Evolutionary conservation across 495 filamentous ascomycete species (phyloP), one percentile per base, ranked within the genome.

Genomic region (Penicillium cataractarum): DNA sequence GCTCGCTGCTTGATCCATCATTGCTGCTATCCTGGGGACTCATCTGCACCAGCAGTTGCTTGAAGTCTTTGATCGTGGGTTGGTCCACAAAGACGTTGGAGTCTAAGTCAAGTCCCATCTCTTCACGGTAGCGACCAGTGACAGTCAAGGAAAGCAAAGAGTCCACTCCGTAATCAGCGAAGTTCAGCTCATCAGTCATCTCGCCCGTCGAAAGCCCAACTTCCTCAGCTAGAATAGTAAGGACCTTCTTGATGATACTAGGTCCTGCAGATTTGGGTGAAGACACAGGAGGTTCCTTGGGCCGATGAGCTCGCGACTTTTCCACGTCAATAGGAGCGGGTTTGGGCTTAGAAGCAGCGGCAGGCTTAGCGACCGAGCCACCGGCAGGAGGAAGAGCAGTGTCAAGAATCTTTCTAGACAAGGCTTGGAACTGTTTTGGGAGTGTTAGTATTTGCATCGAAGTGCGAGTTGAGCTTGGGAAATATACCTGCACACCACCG

Each of bases 341-440:
- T n/a, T 70, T 69, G 42, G 74, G 54, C 46, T 76, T 79, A 27
- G 69, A 63, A 32, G 65, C 65, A 17, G 54, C 63, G 44, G 55
- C 24, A 52, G 49, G 31, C 51, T 54, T 70, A 46, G 58, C 35
- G 6, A 54, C 62, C 39, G 79, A 51, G 53, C 60, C 75, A 37
- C 86, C 83, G 48, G 77, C 81, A 17, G 86, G 86, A 42, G 89
- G 88, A 55, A 92, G 80, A 27, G 87, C 75, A 54, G 80, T 81
- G 67, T 92, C 89, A 46, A 92, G 80, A 17, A 91, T 80, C 72
- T 83, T 84, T 57, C 89, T 83, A 24, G 88, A 82, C 39, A 92
- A 81, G 55, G 81, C 80, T 75, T 87, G 83, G 80, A 91, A 91
- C 75, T 87, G 26, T 60, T 39, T 49, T 29, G 5, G 32, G 3